These are phyloP conservation scores for Rhodotorula paludigena DNA, from an alignment of 768 basidiomycete species.

Conservation along the genomic window DNA sequence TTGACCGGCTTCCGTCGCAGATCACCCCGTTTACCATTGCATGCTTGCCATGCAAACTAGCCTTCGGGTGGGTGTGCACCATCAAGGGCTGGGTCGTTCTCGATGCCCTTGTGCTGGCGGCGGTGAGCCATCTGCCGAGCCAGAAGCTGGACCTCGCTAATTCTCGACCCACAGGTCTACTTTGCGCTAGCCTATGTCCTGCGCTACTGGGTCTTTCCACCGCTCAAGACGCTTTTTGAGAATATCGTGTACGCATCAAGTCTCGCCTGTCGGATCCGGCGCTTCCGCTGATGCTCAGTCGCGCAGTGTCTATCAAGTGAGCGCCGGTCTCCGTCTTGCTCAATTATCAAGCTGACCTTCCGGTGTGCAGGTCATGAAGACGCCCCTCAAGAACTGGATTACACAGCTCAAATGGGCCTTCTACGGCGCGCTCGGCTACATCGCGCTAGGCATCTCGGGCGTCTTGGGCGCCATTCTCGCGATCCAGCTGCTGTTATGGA, in stretches of 20 bases:
- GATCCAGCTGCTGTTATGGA: conserved; percentile 1
- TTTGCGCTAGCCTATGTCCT: not conserved
- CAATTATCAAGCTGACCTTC: not conserved
- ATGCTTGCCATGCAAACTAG: not conserved
- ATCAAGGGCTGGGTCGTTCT: conserved; percentile 4
- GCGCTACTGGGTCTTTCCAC: conserved; percentile 7
- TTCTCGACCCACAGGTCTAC: not conserved
- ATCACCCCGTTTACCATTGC: not conserved
- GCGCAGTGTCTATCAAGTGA: not conserved
- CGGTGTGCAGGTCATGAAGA: not conserved
- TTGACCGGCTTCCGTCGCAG: not conserved
- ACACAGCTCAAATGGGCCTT: conserved; percentile 5
- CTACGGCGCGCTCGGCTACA: not conserved
- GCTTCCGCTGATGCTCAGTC: too few species aligned
- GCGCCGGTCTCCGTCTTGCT: too few species aligned
- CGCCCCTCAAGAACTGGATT: conserved; percentile 15
- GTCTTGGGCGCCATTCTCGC: conserved; percentile 6
- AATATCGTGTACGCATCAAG: too few species aligned
- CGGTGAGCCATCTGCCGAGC: not conserved
- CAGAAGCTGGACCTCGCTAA: too few species aligned
- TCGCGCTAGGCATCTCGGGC: conserved; percentile 1
- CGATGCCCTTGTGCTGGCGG: not conserved
- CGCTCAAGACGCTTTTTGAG: conserved; percentile 8
- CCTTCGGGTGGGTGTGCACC: not conserved
- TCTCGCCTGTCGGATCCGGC: too few species aligned